Base-by-base conservation (phyloP, 1,284 basidiomycete genomes). In the Rhodotorula sp. region DNA sequence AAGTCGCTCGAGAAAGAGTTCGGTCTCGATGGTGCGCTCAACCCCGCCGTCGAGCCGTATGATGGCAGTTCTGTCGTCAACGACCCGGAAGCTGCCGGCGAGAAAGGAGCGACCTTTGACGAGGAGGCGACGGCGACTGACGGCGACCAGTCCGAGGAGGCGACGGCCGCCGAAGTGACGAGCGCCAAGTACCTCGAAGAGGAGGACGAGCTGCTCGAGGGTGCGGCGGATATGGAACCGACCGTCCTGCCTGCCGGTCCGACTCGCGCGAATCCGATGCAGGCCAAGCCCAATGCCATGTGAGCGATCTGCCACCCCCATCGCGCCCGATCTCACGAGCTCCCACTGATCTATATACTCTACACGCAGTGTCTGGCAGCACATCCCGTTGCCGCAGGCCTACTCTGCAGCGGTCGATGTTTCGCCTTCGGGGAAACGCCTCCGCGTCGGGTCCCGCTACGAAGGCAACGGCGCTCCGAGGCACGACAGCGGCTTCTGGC, bases 361-460 rank as follows among this genome's bases (percentile, higher is more conserved):
- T 14, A 20, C 20, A 18, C 5, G 31, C 57, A 58, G 57, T 26
- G 91, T 93, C 89, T 96, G 94, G 84, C 96, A 95, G 87, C 93
- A 97, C 78, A 96, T 97, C 65, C 93, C 93, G 58, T 79, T 96
- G 85, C 92, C 81, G n/a, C 91, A 87, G 60, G 76, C 80, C 1
- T 79, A 79, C 70, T 66, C 70, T 6, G 18, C 65, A 5, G 57
- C 51, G 14, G 71, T 76, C 58, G 78, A 79, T 70, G 63, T 76
- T 20, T 58, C 66, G 0, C 62, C 67, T 0, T 46, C 67, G 12
- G 68, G 70, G 23, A 67, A 58, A 54, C 70, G 64, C 3, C 67
- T 76, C 21, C 56, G 67, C 47, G 46, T 74, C 51, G 75, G 74
- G 29, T 57, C 85, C 26, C 87, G 85, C 43, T 79, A 87, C 49